These are phyloP conservation scores for Zymoseptoria pseudotritici DNA, from an alignment of 2,329 filamentous ascomycete genomes.

Conservation along the genomic window DNA sequence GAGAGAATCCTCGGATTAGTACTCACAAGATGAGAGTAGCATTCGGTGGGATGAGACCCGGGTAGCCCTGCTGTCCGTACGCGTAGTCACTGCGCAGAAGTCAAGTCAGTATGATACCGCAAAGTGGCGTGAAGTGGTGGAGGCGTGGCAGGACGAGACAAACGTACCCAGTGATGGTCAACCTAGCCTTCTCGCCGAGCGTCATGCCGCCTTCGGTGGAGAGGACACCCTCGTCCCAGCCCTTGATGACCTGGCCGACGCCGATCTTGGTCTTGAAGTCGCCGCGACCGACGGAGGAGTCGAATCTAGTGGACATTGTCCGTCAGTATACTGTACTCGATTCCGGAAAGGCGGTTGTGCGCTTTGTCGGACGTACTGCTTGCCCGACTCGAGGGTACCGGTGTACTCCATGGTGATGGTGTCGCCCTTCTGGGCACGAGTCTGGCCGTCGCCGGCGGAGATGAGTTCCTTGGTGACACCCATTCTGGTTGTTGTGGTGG, in stretches of 20 bases:
- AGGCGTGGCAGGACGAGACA: not conserved
- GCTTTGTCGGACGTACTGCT: conserved; percentile 51
- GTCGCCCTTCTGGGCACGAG: conserved; percentile 59
- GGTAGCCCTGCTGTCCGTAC: conserved; percentile 64
- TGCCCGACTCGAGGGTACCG: conserved; percentile 72
- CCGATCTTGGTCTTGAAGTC: conserved; percentile 76
- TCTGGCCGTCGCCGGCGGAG: conserved; percentile 52
- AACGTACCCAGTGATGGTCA: conserved; percentile 70
- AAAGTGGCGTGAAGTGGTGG: not conserved
- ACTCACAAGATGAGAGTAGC: conserved; percentile 79
- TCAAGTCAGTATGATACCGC: not conserved
- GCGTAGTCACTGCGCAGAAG: conserved; percentile 49
- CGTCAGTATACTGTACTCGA: not conserved
- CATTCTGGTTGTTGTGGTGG: conserved; percentile 29
- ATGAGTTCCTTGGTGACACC: conserved; percentile 61
- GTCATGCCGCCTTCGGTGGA: conserved; percentile 57
- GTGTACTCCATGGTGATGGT: conserved; percentile 84
- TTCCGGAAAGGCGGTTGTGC: not conserved
- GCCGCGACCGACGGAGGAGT: conserved; percentile 70
- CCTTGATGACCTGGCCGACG: conserved; percentile 75
- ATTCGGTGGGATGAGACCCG: conserved; percentile 66
- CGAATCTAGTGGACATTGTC: conserved; percentile 58
- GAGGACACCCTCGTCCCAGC: conserved; percentile 62
- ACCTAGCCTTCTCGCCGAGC: conserved; percentile 78
- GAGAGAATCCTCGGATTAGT: not conserved